Base-by-base conservation (phyloP, 2,329 filamentous ascomycete genomes). In the Domatiomyces catenatus region DNA sequence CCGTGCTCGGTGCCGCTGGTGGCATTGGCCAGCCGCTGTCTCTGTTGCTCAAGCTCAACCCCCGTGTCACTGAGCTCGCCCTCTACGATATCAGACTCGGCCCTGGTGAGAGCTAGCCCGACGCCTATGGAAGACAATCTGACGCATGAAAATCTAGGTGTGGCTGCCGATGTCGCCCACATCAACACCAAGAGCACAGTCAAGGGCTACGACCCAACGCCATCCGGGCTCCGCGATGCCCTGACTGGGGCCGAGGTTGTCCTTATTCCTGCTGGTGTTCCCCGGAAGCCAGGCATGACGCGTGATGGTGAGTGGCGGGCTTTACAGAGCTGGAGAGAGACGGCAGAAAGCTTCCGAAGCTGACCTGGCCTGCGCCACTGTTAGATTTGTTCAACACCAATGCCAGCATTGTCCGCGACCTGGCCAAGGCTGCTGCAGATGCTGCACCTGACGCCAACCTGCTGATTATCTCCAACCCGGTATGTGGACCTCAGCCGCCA, bases 311-410 rank as follows among this genome's bases (percentile, higher is more conserved):
- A 54, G 47, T 50, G 28, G 15, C 46, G 12, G 17, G 49, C 54
- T 54, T 17, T n/a, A 45, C 10, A 39, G 10, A 15, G 32, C 32
- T 15, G 10, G 4, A 39, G 10, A 15, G 32, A 10, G 15, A 5
- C 10, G 4, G 10, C 32, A 39, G 32, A 15, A 12, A 39, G 22
- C 22, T 24, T 12, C 44, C 32, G n/a, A 44, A 24, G 26, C 50
- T 54, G 20, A 54, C 20, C 26, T 45, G 19, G 39, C 53, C 53
- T 51, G 15, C 28, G n/a, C 39, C n/a, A 26, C 28, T 32, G 18
- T 50, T 50, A 81, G 90, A 98, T 70, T 84, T 98, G 59, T 98
- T 98, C 88, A 96, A 96, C 83, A 98, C 90, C 79, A 98, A 98
- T 73, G 92, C 92, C 71, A 94, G 87, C 69, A 98, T 98, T 71